Evolutionary conservation across 148 eudicot genomes (phyloP), one percentile per base, ranked within the genome.

Genomic region (Dianthus caryophyllus): DNA sequence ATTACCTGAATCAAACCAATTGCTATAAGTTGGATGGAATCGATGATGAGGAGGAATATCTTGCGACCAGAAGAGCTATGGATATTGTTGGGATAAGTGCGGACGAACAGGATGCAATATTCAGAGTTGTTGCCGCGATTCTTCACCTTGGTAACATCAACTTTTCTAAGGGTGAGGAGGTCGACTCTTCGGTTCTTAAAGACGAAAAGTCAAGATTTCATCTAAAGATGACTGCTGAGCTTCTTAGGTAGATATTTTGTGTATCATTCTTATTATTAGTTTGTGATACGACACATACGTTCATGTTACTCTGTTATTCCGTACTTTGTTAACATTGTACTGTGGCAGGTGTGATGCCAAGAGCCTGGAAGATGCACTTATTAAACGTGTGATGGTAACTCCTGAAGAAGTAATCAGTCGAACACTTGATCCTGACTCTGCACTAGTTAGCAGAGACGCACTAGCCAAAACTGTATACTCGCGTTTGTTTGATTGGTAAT

Each of bases 51-150:
- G 86, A 86, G 69, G 98, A 94, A 60, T 94, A 90, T 84, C 96
- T 94, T 50, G 97, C 96, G 18, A 94, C 92, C 41, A 82, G 85
- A 82, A 86, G 98, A 79, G 98, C 98, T 44, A 94, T 94, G 98
- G 98, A 94, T 72, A 82, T 94, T 61, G 98, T 94, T 72, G 98
- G 98, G 48, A 88, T 94, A 68, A 80, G 88, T 77, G 86, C 85
- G 65, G 88, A 94, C 72, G 98, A 94, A 59, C 98, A 93, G 92
- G 98, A 94, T n/a, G 96, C 98, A 65, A 94, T 94, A 68, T 94
- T 94, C 66, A 80, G 92, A 73, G 92, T 90, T 68, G 96, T 94
- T 74, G 98, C 97, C 64, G 88, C 98, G 67, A 67, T 90, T 72
- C 92, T 94, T 73, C 98, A 94, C 86, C 84, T 94, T 69, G 98